phyloP scores from a whole-genome alignment of 2,329 filamentous ascomycete species.

The Pleoardoris graminearum region DNA sequence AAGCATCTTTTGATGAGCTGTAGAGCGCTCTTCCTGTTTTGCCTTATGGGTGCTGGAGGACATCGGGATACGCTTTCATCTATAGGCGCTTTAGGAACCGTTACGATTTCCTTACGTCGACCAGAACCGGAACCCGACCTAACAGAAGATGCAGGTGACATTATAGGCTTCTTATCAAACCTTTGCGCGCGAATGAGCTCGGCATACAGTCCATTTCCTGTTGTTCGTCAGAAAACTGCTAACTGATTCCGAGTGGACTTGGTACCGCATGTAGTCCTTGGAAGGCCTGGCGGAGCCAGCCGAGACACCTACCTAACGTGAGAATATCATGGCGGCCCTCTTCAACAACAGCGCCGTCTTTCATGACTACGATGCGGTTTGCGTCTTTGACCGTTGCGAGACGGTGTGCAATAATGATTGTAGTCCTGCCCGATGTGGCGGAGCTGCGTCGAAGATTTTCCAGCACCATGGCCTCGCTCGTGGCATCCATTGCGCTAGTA shows the following conservation, averaged over 20 bases:
- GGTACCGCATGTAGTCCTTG: background rate
- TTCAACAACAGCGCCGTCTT: slow-evolving; percentile 37
- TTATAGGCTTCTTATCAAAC: slow-evolving; percentile 34
- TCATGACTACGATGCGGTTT: slow-evolving; percentile 44
- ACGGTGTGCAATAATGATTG: slow-evolving; percentile 44
- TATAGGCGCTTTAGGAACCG: background rate
- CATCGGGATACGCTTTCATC: slow-evolving; percentile 1
- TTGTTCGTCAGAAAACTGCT: slow-evolving; percentile 5
- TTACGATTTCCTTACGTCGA: slow-evolving; percentile 17
- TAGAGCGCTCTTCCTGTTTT: slow-evolving; percentile 16
- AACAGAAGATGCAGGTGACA: slow-evolving; percentile 28
- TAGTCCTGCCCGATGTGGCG: slow-evolving; percentile 32
- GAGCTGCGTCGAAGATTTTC: slow-evolving; percentile 39
- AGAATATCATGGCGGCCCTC: slow-evolving; percentile 39
- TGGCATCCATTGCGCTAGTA: slow-evolving; percentile 42
- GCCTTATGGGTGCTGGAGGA: background rate
- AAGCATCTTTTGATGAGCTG: slow-evolving; percentile 32
- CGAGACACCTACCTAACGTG: background rate
- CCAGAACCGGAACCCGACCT: slow-evolving; percentile 21
- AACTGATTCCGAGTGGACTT: background rate
- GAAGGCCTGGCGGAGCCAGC: background rate
- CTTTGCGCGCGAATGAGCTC: slow-evolving; percentile 41
- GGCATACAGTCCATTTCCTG: slow-evolving; percentile 34
- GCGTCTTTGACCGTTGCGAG: slow-evolving; percentile 44
- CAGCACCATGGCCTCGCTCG: slow-evolving; percentile 37